Evolutionary conservation across 495 filamentous ascomycete genomes (phyloP).

Genomic region (Melanomma pulvis-pyrius): DNA sequence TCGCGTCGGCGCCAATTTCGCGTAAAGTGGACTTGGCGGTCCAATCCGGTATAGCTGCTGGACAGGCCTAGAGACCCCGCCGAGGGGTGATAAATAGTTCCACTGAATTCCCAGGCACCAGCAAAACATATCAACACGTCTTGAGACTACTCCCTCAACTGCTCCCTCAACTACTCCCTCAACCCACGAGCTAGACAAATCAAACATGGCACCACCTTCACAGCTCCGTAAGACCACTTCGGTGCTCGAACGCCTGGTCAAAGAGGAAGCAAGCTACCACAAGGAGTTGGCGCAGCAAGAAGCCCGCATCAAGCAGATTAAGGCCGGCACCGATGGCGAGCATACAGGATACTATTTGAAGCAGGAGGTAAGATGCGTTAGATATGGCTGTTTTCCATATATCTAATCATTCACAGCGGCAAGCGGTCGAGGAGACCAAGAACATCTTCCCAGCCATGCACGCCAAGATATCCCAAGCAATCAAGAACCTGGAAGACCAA

Average conservation of each 20-base stretch:
- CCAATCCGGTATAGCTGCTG: background rate
- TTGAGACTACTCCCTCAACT: background rate
- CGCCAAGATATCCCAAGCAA: slow-evolving; percentile 65
- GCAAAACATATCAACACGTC: background rate
- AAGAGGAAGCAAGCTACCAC: slow-evolving; percentile 89
- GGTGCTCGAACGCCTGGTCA: slow-evolving; percentile 77
- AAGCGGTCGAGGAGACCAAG: slow-evolving; percentile 78
- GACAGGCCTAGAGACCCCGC: background rate
- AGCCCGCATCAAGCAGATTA: slow-evolving; percentile 68
- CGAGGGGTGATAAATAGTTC: background rate
- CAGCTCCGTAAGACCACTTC: slow-evolving; percentile 72
- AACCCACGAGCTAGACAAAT: background rate
- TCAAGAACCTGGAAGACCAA: slow-evolving; percentile 67
- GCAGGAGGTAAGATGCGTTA: slow-evolving; percentile 72
- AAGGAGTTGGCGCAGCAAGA: slow-evolving; percentile 76
- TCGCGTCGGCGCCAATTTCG: slow-evolving; percentile 26
- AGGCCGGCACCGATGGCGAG: slow-evolving; percentile 51
- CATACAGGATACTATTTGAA: slow-evolving; percentile 66
- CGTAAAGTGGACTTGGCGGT: slow-evolving; percentile 12
- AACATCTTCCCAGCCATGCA: slow-evolving; percentile 71
- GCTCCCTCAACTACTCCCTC: background rate
- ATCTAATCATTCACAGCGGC: slow-evolving; percentile 55
- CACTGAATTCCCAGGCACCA: background rate
- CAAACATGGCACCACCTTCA: slow-evolving; percentile 69
- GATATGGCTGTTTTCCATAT: background rate